Base-by-base conservation (phyloP, 257 asterid genomes). In the Rehmannia glutinosa region DNA sequence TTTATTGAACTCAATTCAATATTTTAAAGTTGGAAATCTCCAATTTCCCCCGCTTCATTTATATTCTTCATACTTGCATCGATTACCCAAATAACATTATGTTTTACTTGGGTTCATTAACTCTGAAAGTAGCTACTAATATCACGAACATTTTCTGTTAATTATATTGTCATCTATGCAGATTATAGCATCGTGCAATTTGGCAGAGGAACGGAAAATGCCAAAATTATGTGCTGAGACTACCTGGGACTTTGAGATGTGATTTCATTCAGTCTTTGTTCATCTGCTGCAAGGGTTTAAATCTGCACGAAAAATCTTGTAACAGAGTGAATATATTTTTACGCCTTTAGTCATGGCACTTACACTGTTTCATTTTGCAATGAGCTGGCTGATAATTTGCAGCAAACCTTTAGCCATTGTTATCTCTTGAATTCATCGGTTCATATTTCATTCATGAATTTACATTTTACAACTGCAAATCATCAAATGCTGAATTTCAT, bases 161-260 rank as follows among this genome's bases (percentile, higher is more conserved):
- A n/a, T 61, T 33, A 16, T 35, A 20, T 55, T 33, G 49, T 50
- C 33, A 10, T 42, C 28, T 38, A 39, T 79, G 75, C 96, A 92
- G 97, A 64, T 92, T 66, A 53, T 75, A 76, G 95, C 97, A 39
- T 77, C 90, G 1, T 75, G 90, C 64, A 82, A 87, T 78, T 70
- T 92, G 81, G 93, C 84, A 12, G 94, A 90, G 50, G 96, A 92
- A 46, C 62, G 8, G 8, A 88, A 84, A 74, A 69, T 46, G 23
- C 92, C 98, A 0, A 90, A 86, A 71, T 32, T 92, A 78, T 69
- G 77, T 49, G 98, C 98, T 0, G 97, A 92, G 82, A 86, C 87
- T 5, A 71, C 79, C 47, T 92, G 94, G 97, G 92, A 90, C 64
- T 80, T 86, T 8, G 97, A 81, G 69, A 71, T 92, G 87, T 90